Evolutionary conservation across 225 moss, liverwort and hornwort species (phyloP).

Genomic region (Physcomitrellopsis africana): DNA sequence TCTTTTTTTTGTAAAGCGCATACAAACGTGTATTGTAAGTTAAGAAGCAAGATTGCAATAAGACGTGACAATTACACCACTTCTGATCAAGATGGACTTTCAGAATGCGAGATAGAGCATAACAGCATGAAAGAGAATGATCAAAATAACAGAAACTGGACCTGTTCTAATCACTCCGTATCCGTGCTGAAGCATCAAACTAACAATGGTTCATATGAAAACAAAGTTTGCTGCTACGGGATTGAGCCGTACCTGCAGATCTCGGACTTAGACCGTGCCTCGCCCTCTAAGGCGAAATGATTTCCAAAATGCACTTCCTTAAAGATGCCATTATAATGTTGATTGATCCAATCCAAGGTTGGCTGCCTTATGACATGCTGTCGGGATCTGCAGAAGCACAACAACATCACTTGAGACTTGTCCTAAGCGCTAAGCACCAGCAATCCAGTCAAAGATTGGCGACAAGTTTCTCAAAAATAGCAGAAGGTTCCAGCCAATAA

Average conservation of each 20-base stretch:
- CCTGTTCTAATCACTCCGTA: too few species aligned
- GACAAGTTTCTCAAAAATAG: not conserved
- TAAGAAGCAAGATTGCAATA: too few species aligned
- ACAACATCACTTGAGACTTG: not conserved
- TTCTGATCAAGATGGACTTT: too few species aligned
- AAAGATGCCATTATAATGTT: conserved; percentile 79
- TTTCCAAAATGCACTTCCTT: conserved; percentile 95
- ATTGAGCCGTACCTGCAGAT: conserved; percentile 71
- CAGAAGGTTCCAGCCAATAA: not conserved
- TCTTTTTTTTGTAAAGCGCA: too few species aligned
- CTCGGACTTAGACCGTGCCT: conserved; percentile 80
- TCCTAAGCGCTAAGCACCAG: not conserved
- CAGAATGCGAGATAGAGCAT: too few species aligned
- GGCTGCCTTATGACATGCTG: conserved; percentile 81
- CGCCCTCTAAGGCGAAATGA: conserved; percentile 87
- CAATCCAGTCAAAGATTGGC: not conserved
- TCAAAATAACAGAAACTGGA: too few species aligned
- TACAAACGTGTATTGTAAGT: too few species aligned
- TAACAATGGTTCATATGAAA: too few species aligned
- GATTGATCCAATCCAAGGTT: conserved; percentile 88
- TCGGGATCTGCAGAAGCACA: conserved; percentile 64
- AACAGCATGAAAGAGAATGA: too few species aligned
- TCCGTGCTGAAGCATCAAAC: too few species aligned
- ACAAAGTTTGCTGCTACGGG: too few species aligned
- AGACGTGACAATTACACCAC: too few species aligned